Conservation (phyloP, 2,329 filamentous ascomycete species). For the Uncinocarpus reesii region DNA sequence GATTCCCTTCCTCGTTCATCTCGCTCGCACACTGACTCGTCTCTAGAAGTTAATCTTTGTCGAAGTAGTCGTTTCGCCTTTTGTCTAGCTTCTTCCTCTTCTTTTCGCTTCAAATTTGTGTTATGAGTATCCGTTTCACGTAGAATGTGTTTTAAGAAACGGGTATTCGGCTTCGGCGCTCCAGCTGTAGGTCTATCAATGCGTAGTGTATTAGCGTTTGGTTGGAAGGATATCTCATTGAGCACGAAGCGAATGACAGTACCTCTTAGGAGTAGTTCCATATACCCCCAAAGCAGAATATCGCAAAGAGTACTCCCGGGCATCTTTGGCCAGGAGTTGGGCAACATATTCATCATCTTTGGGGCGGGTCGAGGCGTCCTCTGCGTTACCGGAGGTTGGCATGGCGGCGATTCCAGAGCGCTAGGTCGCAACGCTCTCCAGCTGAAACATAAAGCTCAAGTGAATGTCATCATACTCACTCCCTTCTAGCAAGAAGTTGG, state of each 20-base stretch:
- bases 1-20: background rate
- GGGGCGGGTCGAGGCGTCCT: conserved; percentile 1
- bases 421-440: background rate
- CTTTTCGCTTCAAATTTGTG: conserved; percentile 70
- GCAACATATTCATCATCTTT: conserved; percentile 66
- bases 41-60: conserved; percentile 37
- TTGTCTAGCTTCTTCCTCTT: conserved; percentile 65
- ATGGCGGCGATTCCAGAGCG: conserved; percentile 1
- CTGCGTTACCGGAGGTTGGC: background rate
- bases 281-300: conserved; percentile 67
- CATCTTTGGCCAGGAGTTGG: conserved; percentile 67
- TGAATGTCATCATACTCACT: background rate
- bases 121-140: conserved; percentile 84
- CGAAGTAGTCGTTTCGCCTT: conserved; percentile 52
- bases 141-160: conserved; percentile 80
- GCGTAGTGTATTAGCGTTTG: background rate
- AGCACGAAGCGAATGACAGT: conserved; percentile 12
- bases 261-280: conserved; percentile 51
- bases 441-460: background rate
- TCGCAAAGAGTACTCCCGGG: conserved; percentile 59
- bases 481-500: background rate
- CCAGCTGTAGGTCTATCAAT: conserved; percentile 49
- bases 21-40: conserved; percentile 20
- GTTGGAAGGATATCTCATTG: background rate
- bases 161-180: conserved; percentile 78